Conservation (phyloP, 495 filamentous ascomycete species). For the Talaromyces stipitatus region DNA sequence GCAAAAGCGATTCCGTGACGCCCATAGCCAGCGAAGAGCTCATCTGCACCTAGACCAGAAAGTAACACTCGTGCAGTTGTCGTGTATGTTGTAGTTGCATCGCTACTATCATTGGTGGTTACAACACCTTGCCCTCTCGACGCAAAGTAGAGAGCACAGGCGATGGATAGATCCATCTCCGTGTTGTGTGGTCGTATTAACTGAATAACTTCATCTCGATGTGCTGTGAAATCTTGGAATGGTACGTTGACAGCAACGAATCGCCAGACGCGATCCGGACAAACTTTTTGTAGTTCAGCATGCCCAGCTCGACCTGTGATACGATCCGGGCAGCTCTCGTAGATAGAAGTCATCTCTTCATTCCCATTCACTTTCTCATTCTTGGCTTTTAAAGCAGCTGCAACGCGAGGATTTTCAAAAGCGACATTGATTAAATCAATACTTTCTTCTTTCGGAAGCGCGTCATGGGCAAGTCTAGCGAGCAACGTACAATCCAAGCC, state of each 20-base stretch:
- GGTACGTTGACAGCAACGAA: constrained; percentile 82
- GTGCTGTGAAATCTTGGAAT: constrained; percentile 62
- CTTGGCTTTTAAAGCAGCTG: constrained; percentile 34
- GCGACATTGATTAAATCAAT: constrained; percentile 94
- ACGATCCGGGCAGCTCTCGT: constrained; percentile 83
- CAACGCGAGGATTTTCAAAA: constrained; percentile 84
- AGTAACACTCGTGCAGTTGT: constrained; percentile 77
- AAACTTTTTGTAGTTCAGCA: constrained; percentile 61
- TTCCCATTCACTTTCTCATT: constrained; percentile 14
- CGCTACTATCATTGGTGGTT: not conserved
- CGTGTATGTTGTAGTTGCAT: constrained; percentile 37
- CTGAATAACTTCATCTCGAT: constrained; percentile 59
- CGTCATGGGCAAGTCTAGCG: constrained; percentile 74
- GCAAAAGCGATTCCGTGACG: constrained; percentile 74
- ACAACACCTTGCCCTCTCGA: constrained; percentile 63
- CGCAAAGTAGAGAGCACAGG: constrained; percentile 86
- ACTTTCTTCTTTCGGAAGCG: constrained; percentile 55
- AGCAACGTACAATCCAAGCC: constrained; percentile 89
- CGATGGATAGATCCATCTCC: constrained; percentile 99
- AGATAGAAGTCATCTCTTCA: constrained; percentile 38
- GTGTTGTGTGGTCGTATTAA: constrained; percentile 92
- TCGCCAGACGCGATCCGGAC: constrained; percentile 66
- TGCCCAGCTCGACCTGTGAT: constrained; percentile 73
- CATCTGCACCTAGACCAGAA: constrained; percentile 91
- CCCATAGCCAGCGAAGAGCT: constrained; percentile 90